These are phyloP conservation scores for Naganishia friedmannii DNA, from an alignment of 768 basidiomycete species.

Conservation along the genomic window DNA sequence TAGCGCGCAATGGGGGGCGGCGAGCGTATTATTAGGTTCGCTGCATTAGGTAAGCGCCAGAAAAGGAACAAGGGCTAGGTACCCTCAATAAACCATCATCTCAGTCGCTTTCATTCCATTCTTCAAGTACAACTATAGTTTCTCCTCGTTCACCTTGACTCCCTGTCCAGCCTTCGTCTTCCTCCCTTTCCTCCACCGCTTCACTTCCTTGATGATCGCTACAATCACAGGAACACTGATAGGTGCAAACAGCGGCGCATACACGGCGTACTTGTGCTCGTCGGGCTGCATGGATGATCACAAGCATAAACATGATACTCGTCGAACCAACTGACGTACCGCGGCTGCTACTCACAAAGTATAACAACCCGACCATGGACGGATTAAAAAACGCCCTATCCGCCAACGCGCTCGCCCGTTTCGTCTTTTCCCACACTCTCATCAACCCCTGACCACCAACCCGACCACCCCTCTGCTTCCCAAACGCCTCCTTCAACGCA, in stretches of 20 bases:
- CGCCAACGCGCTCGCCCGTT: slow-evolving; percentile 36
- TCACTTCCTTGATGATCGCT: slow-evolving; percentile 69
- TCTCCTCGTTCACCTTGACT: not conserved
- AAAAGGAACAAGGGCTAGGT: too few species aligned
- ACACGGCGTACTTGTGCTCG: slow-evolving; percentile 96
- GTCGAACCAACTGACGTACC: too few species aligned
- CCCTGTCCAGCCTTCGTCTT: slow-evolving; percentile 16
- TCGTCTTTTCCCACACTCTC: slow-evolving; percentile 18
- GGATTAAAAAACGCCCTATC: slow-evolving; percentile 90
- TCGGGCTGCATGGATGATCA: slow-evolving; percentile 60
- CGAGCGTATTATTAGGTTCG: too few species aligned
- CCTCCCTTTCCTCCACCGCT: slow-evolving; percentile 58
- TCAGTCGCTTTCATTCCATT: too few species aligned
- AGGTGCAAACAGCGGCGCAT: slow-evolving; percentile 90
- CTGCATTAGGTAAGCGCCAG: too few species aligned
- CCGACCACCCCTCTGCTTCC: not conserved
- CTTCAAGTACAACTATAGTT: too few species aligned
- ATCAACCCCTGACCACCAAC: not conserved
- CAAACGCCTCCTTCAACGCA: slow-evolving; percentile 33
- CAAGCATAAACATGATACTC: too few species aligned
- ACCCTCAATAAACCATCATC: too few species aligned
- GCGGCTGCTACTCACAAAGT: slow-evolving; percentile 69
- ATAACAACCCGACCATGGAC: slow-evolving; percentile 88
- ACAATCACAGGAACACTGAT: slow-evolving; percentile 77
- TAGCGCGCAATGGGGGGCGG: too few species aligned